phyloP scores from a whole-genome alignment of 2,329 filamentous ascomycete species.

The Uncinocarpus reesii region DNA sequence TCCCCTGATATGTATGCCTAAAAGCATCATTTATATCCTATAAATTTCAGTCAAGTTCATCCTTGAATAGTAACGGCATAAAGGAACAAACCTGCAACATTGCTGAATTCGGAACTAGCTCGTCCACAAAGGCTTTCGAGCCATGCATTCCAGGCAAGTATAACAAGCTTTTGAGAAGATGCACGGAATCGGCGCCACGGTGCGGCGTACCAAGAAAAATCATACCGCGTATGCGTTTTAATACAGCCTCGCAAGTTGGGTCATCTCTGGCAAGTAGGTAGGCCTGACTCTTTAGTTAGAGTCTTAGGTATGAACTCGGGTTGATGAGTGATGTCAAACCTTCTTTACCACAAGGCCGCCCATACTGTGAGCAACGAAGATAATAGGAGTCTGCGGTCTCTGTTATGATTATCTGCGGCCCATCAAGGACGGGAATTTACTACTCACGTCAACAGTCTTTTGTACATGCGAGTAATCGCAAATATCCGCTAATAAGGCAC shows the following conservation, averaged over 20 bases:
- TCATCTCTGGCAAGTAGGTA: constrained; percentile 14
- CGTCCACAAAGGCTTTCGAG: background rate
- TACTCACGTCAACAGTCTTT: background rate
- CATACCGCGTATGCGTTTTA: constrained; percentile 2
- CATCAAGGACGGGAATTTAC: background rate
- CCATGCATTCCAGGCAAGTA: constrained; percentile 2
- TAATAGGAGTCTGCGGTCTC: constrained; percentile 9
- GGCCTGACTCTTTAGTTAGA: background rate
- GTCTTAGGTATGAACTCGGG: background rate
- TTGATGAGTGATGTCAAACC: constrained; percentile 11
- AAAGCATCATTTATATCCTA: background rate
- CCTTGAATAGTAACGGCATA: constrained; percentile 17
- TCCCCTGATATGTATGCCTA: constrained; percentile 16
- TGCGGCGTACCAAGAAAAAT: constrained; percentile 24
- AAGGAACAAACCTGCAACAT: background rate
- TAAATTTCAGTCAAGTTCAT: constrained; percentile 28
- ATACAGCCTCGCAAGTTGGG: constrained; percentile 8
- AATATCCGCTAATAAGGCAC: constrained; percentile 4
- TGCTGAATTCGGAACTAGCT: background rate
- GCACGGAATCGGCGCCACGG: constrained; percentile 19
- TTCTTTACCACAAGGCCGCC: constrained; percentile 26
- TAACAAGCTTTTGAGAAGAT: constrained; percentile 25
- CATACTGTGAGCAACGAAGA: constrained; percentile 18
- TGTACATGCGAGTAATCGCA: background rate
- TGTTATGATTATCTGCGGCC: background rate